Evolutionary conservation across 176 grass and related monocot species (phyloP), one percentile per base, ranked within the genome.

Genomic region (Pontederia paniculata): DNA sequence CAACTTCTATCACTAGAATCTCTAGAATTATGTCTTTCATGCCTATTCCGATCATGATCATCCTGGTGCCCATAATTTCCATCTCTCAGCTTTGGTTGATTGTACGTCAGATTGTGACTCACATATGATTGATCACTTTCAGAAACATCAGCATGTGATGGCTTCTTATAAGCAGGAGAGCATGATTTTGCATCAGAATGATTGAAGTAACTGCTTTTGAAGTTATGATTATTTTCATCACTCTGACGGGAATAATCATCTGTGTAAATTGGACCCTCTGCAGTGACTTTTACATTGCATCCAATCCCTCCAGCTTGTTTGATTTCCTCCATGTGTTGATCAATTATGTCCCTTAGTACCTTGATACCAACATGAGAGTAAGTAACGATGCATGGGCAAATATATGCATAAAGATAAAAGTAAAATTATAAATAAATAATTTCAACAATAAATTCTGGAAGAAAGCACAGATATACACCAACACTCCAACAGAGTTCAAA

Each of bases 281-380:
- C 37, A 21, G 77, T 42, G 68, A 21, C 62, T 84, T 79, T 80
- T 60, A 67, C 42, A 75, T 70, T 48, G 61, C 68, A 81, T 60
- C 68, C 81, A 70, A 89, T 54, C 44, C 75, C 69, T 71, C 78
- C 87, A 61, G 82, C 77, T 31, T 78, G 88, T 78, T 75, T 83
- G 67, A 94, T 94, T 63, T 88, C 77, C 51, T 88, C 88, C 88
- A 94, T 94, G 50, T 94, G 83, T 21, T 88, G 83, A 72, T 88
- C 76, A 81, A 94, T 94, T 81, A 94, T 94, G 67, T 88, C 88
- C 72, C 88, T 84, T 72, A 94, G 71, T 80, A 94, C 50, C 88
- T 94, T 72, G 62, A 94, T 58, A 31, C 72, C 25, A 31, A 31
- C 25, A 31, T 31, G 25, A 31, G 25, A 31, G 1, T 31, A 31